phyloP scores from a whole-genome alignment of 202 grass and related monocot genomes.

The Zoysia matrella region DNA sequence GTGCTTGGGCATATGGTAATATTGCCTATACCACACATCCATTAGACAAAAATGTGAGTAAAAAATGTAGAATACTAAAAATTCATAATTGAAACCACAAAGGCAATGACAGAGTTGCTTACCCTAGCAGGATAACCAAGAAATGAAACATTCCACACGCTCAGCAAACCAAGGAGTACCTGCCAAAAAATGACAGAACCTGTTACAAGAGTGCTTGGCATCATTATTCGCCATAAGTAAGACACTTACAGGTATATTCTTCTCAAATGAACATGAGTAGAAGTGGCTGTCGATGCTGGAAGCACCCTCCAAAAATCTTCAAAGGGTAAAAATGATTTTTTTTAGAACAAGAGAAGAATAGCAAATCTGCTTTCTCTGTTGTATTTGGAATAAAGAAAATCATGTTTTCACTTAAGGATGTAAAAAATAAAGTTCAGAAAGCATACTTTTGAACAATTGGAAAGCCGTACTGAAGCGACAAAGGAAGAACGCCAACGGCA shows the following conservation, averaged over 20 bases:
- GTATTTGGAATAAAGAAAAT: not conserved
- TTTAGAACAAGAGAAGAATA: not conserved
- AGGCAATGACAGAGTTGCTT: conserved; percentile 30
- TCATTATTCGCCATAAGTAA: conserved; percentile 26
- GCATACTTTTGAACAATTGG: conserved; percentile 91
- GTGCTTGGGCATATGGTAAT: conserved; percentile 93
- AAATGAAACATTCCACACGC: conserved; percentile 99
- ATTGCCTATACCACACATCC: conserved; percentile 67
- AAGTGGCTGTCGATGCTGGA: conserved; percentile 88
- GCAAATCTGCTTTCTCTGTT: not conserved
- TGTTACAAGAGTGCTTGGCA: conserved; percentile 23
- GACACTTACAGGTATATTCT: conserved; percentile 90
- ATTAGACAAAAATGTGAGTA: conserved; percentile 10
- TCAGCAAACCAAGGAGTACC: conserved; percentile 96
- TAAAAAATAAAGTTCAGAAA: conserved; percentile 43
- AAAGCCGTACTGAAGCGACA: conserved; percentile 99
- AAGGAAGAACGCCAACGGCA: conserved; percentile 93
- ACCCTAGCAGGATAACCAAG: conserved; percentile 95
- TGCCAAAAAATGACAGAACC: conserved; percentile 43
- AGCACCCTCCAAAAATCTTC: conserved; percentile 97
- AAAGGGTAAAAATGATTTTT: conserved; percentile 14
- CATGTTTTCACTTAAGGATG: conserved; percentile 25
- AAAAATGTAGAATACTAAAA: conserved; percentile 25
- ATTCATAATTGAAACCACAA: conserved; percentile 19
- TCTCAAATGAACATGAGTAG: conserved; percentile 72